Evolutionary conservation across 768 basidiomycete genomes (phyloP), one percentile per base, ranked within the genome.

Genomic region (Xerocomus spinulosus): DNA sequence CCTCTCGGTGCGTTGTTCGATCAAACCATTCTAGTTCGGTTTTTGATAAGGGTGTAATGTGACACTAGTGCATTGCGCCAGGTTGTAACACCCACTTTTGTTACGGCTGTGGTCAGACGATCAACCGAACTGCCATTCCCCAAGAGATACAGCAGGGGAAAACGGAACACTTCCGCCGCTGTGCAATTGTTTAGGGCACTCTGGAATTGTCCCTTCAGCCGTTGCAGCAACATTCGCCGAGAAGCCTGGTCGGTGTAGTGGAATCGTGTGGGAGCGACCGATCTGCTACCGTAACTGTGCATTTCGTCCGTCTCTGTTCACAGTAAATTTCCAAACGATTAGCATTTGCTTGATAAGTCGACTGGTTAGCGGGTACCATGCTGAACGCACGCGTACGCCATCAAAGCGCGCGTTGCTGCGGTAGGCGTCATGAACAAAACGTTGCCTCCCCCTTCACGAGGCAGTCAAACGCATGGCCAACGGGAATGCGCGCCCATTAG

Each of bases 21-120:
- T 9, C 4, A 15, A 28, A 20, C 28, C 12, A 23, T 18, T 12
- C 17, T 6, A 3, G 17, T 14, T 10, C 30, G 32, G 45, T 35
- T 28, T 9, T 8, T 33, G 32, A 44, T 38, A 26, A 20, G 12
- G 24, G 44, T 40, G 35, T 48, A 8, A 10, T 40, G 18, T 32
- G 23, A n/a, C n/a, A n/a, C n/a, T 38, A 81, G 80, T 81, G 78
- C 49, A 70, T 73, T n/a, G 62, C 77, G 0, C 79, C 79, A 1
- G 77, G 73, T 5, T 82, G 81, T 48, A 80, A 81, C 51, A 74
- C 74, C 48, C 78, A 80, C 43, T 80, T 79, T 50, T 80, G 79
- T 45, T 79, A 81, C 47, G 40, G 56, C 8, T 80, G 79, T 50
- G 78, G 78, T 13, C 54, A 56, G 12, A 57, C 65, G 18, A 80